Evolutionary conservation across 768 basidiomycete genomes (phyloP).

Genomic region (Xerocomellus dryophilus): DNA sequence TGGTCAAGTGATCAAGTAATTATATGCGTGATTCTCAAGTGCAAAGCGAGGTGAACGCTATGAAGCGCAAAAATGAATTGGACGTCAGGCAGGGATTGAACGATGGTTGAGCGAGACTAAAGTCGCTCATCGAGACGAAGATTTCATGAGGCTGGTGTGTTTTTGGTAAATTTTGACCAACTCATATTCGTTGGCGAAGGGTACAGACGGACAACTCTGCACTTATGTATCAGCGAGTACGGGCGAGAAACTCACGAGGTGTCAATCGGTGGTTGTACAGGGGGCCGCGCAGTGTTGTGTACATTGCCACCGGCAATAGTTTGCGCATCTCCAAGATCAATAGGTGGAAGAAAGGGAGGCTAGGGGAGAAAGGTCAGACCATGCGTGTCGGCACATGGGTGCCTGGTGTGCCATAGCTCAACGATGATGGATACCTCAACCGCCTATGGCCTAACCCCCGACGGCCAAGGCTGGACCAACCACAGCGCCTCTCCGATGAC

Average conservation of each 20-base stretch:
- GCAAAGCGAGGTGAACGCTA: not conserved
- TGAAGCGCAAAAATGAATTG: not conserved
- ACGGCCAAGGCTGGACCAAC: not conserved
- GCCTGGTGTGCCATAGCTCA: not conserved
- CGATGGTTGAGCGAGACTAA: not conserved
- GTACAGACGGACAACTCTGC: not conserved
- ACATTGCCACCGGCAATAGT: not conserved
- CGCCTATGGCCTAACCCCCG: not conserved
- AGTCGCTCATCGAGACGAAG: not conserved
- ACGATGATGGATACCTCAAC: not conserved
- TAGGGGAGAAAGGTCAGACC: not conserved
- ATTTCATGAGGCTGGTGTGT: not conserved
- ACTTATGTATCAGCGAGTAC: not conserved
- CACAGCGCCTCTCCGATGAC: no score
- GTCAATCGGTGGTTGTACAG: not conserved
- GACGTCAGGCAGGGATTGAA: not conserved
- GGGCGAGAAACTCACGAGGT: not conserved
- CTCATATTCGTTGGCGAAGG: not conserved
- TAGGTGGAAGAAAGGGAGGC: not conserved
- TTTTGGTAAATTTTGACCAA: not conserved
- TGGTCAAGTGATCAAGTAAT: not conserved
- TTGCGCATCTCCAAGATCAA: not conserved
- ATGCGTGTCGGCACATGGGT: not conserved
- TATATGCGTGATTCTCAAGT: not conserved
- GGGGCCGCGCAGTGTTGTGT: not conserved